Base-by-base conservation (phyloP, 1,139 yeast species). In the Protomyces arabidopsidicola region DNA sequence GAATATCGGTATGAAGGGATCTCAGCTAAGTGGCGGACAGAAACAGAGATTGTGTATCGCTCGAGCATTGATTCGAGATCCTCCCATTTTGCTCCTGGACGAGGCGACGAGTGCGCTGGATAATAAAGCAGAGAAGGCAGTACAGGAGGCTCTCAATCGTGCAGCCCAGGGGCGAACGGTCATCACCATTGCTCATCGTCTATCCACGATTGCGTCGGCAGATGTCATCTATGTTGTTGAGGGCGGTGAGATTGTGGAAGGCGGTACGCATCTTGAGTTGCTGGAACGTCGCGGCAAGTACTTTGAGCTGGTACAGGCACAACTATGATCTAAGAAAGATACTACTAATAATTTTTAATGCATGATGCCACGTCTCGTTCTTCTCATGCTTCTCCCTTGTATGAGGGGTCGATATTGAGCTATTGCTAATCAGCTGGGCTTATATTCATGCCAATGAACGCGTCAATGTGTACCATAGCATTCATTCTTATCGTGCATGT, bases 151-250 rank as follows among this genome's bases (percentile, higher is more conserved):
- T 0, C 73, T 86, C 65, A 79, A 81, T 53, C 75, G 77, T 64
- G 74, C 85, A 50, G 86, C 89, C 87, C 78, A 79, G 61, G 80
- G 81, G 65, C 79, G 83, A 8, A 78, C 89, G 64, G 85, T 95
- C 5, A 87, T 91, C 57, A 87, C 93, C 65, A 91, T 91, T 71
- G 97, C 98, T 1, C 98, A 91, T 74, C 79, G 97, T 68, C 78
- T 90, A 66, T 87, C 96, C 0, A 91, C 98, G 0, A 91, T 91
- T 64, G 84, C 87, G 68, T 82, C 90, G 70, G 86, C 96, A 65
- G 93, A 89, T 69, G 81, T 88, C 66, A 84, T 91, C 10, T 81
- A 91, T 67, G 98, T 91, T 2, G 76, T 91, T 24, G 89, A 90
- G 63, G 82, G 82, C 51, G 97, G 97, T 10, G 78, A 78, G 39